These are phyloP conservation scores for Diaporthe citri DNA, from an alignment of 2,329 filamentous ascomycete genomes.

Conservation along the genomic window DNA sequence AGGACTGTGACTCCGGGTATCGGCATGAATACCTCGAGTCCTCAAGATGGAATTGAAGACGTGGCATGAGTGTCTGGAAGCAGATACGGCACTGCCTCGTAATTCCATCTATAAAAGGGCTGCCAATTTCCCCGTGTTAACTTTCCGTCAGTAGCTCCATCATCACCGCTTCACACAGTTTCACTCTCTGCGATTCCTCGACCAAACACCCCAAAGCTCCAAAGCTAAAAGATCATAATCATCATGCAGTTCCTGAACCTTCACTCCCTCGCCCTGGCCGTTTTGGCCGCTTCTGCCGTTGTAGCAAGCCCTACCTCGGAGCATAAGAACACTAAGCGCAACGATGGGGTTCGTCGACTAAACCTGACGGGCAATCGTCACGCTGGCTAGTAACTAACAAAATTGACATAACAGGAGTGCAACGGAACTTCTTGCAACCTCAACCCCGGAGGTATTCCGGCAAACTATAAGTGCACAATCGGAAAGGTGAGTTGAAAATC, in stretches of 20 bases:
- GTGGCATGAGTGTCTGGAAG: neutral
- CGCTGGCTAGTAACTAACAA: neutral
- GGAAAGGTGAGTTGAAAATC: slow-evolving; percentile 1
- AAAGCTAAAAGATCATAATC: neutral
- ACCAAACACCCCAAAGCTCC: neutral
- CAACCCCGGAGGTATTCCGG: neutral
- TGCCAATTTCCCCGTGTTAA: neutral
- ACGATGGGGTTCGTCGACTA: neutral
- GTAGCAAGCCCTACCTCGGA: slow-evolving; percentile 9
- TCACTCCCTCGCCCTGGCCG: neutral
- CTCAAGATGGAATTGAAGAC: neutral
- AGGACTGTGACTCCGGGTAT: neutral
- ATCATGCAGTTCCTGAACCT: slow-evolving; percentile 4
- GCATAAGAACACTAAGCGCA: slow-evolving; percentile 13
- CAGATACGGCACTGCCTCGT: neutral
- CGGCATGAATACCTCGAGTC: neutral
- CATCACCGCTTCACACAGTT: neutral
- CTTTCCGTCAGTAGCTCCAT: neutral
- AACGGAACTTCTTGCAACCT: slow-evolving; percentile 16
- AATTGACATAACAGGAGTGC: neutral
- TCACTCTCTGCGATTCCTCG: neutral
- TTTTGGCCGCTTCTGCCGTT: slow-evolving; percentile 8
- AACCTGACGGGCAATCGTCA: neutral
- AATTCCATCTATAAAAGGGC: neutral
- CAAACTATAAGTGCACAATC: neutral